Percentiles rank a stretch among this genome's conserved stretches.
Evolutionary conservation across 2,329 filamentous ascomycete species (phyloP).

Genomic region (Colletotrichum salicis): DNA sequence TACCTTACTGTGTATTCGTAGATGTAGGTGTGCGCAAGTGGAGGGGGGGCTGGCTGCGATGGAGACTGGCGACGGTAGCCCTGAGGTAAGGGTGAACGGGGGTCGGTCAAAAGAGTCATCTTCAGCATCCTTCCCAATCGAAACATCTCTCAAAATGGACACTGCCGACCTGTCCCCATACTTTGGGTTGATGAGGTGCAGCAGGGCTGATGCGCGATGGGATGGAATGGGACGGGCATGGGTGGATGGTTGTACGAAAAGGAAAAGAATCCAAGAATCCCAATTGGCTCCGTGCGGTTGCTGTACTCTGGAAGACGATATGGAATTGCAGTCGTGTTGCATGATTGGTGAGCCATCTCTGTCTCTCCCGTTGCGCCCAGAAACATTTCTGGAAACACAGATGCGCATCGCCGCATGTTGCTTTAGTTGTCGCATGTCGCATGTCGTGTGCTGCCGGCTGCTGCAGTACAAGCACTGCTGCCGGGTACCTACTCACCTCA

Average conservation of each 20-base stretch:
- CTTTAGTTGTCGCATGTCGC: neutral
- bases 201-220: constrained; percentile 37
- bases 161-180: constrained; percentile 32
- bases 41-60: neutral
- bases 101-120: constrained; percentile 36
- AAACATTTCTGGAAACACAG: constrained; percentile 12
- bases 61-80: neutral
- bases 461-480: constrained; percentile 2
- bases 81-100: constrained; percentile 1
- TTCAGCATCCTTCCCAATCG: constrained; percentile 27
- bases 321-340: constrained; percentile 4
- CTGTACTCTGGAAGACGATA: constrained; percentile 12
- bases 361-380: constrained; percentile 10
- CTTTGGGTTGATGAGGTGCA: constrained; percentile 36
- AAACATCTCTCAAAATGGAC: constrained; percentile 34
- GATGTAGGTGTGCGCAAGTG: constrained; percentile 1
- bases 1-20: constrained; percentile 7
- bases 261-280: neutral
- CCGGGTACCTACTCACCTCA: constrained; percentile 8
- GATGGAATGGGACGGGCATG: constrained; percentile 23
- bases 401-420: constrained; percentile 21
- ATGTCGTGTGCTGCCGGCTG: constrained; percentile 1
- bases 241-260: constrained; percentile 31
- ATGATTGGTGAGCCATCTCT: constrained; percentile 8
- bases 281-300: constrained; percentile 12